Base-by-base conservation (phyloP, 345 rosid species). In the Acer negundo region DNA sequence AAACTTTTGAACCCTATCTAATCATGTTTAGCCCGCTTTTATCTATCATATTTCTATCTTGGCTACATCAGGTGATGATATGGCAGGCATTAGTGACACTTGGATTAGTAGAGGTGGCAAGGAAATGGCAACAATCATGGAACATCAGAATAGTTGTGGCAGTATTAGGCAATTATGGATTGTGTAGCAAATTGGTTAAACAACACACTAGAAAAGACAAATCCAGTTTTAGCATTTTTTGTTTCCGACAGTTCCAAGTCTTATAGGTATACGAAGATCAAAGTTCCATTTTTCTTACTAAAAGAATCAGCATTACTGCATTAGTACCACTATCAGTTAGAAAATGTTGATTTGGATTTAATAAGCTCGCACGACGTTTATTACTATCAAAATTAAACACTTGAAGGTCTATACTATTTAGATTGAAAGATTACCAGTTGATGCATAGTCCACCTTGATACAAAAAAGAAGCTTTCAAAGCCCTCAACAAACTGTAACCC, bases 401-500 rank as follows among this genome's bases (percentile, higher is more conserved):
- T n/a, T 35, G 31, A 56, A 40, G 64, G 55, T 28, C 53, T 12
- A 77, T 59, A 19, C 53, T 24, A 26, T 53, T 47, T 20, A 46
- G 71, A 71, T 23, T 62, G 82, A 74, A 59, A 72, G 55, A 87
- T 89, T 90, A 94, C 98, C 94, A 94, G 81, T 81, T 94, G 98
- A 83, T 94, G 98, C 94, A 92, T 90, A 1, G 96, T 92, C 98
- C 98, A 94, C 71, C 97, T 79, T 58, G 94, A 89, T 47, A 94
- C 97, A 80, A 94, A 92, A 79, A 94, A 94, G 86, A 84, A 91
- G 81, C 92, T 89, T 78, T 91, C 96, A 6, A 94, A 81, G 73
- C 97, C 98, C 86, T 94, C 94, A 77, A 94, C 90, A 82, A 94
- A 94, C 83, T 94, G 98, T 83, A 94, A 79, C 62, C 98, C 98